These are phyloP conservation scores for Cyclotella distinguenda DNA, from an alignment of 108 stramenopile species.

Conservation along the genomic window DNA sequence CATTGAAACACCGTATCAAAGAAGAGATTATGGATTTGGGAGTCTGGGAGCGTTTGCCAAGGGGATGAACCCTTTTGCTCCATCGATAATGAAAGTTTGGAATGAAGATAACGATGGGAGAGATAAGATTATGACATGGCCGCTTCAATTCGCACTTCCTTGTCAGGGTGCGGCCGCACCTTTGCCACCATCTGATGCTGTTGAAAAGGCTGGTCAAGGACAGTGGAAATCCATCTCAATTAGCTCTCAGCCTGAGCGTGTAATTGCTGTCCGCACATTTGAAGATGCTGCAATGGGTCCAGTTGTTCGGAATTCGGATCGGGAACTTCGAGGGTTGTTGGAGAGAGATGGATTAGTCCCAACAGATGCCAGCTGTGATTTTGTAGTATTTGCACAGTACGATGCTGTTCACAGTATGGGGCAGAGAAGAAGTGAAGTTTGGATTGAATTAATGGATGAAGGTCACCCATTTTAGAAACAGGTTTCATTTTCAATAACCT, in stretches of 20 bases:
- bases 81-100: conserved; percentile 74
- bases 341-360: conserved; percentile 64
- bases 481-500: too few species aligned
- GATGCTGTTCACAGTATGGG: conserved; percentile 89
- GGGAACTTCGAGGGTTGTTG: conserved; percentile 53
- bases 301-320: conserved; percentile 70
- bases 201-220: conserved; percentile 53
- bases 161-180: conserved; percentile 43
- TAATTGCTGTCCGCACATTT: conserved; percentile 77
- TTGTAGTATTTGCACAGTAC: conserved; percentile 83
- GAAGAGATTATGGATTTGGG: conserved; percentile 82
- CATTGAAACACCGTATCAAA: conserved; percentile 60
- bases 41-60: conserved; percentile 70
- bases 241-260: conserved; percentile 38
- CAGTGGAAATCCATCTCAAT: conserved; percentile 55
- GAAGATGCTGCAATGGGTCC: conserved; percentile 80
- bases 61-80: conserved; percentile 75
- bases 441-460: conserved; percentile 78
- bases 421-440: conserved; percentile 84
- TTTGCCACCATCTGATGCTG: conserved; percentile 38
- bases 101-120: conserved; percentile 49
- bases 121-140: conserved; percentile 86
- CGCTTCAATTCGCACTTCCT: conserved; percentile 65
- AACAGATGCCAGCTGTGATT: conserved; percentile 27
- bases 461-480: conserved; percentile 56